phyloP scores from a whole-genome alignment of 345 rosid species.

The Dipteronia sinensis region DNA sequence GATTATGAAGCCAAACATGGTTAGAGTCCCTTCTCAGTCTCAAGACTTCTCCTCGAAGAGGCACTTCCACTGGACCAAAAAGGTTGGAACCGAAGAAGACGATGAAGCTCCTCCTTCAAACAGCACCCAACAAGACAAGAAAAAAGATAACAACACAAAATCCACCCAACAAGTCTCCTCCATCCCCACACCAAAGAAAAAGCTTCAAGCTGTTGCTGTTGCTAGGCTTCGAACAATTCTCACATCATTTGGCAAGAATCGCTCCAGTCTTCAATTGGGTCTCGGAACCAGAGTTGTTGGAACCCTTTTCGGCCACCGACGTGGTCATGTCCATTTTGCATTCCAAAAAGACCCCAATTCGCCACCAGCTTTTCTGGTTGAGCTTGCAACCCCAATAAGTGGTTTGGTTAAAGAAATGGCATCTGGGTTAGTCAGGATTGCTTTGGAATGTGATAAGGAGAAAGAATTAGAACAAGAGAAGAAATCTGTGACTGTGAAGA shows the following conservation, averaged over 20 bases:
- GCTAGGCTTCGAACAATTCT: conserved; percentile 81
- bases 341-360: conserved; percentile 82
- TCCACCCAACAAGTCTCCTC: conserved; percentile 17
- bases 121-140: conserved; percentile 29
- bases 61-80: conserved; percentile 85
- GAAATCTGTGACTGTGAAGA: conserved; percentile 32
- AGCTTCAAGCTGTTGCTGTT: conserved; percentile 72
- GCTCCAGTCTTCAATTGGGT: conserved; percentile 39
- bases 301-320: conserved; percentile 83
- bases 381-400: conserved; percentile 90
- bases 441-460: conserved; percentile 81
- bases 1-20: conserved; percentile 43
- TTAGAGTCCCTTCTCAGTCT: conserved; percentile 31
- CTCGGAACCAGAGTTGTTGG: conserved; percentile 79
- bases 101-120: conserved; percentile 37
- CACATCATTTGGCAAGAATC: conserved; percentile 51
- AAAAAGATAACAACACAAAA: conserved; percentile 16
- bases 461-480: conserved; percentile 38
- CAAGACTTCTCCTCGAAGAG: conserved; percentile 70
- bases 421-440: conserved; percentile 91
- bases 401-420: conserved; percentile 94
- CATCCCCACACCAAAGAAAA: conserved; percentile 54
- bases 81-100: conserved; percentile 64
- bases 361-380: conserved; percentile 79
- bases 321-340: conserved; percentile 95